Percentiles rank a stretch among this genome's conserved stretches.
These are phyloP conservation scores for Cladosporium sp. DNA, from an alignment of 2,329 filamentous ascomycete genomes.

Conservation along the genomic window DNA sequence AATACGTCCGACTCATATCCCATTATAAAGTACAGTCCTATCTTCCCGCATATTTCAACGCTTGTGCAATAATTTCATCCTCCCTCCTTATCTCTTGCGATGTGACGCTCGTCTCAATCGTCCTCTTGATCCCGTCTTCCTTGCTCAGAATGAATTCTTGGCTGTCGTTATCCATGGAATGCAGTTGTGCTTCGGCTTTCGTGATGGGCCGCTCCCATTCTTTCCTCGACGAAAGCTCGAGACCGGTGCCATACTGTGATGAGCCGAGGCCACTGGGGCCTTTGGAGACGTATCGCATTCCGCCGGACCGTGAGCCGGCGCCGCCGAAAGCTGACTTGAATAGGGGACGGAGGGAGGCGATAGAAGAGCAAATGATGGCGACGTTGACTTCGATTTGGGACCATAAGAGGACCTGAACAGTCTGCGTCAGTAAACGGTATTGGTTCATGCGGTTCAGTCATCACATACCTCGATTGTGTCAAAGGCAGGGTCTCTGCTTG, in stretches of 20 bases:
- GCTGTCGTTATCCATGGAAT: not conserved
- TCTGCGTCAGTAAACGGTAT: not conserved
- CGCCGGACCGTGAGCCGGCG: not conserved
- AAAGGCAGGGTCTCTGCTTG: not conserved
- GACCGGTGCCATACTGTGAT: not conserved
- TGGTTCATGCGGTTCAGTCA: not conserved
- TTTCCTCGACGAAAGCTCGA: not conserved
- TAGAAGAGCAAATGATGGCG: not conserved
- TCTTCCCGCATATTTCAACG: too few relatives aligned
- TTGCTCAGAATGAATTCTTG: not conserved
- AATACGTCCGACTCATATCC: too few relatives aligned
- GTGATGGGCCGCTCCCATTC: not conserved
- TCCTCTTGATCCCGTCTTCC: not conserved
- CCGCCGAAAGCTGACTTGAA: not conserved
- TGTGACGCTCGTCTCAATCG: not conserved
- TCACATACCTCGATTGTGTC: slow-evolving; percentile 1
- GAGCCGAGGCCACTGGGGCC: not conserved
- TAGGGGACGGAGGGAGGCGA: not conserved
- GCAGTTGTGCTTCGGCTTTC: not conserved
- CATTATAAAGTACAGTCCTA: too few relatives aligned
- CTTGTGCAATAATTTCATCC: too few relatives aligned
- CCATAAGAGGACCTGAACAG: slow-evolving; percentile 18
- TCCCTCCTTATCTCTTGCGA: not conserved
- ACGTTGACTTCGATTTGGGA: slow-evolving; percentile 8
- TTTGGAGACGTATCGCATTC: not conserved